Evolutionary conservation across 2,329 filamentous ascomycete genomes (phyloP), one percentile per base, ranked within the genome.

Genomic region (Fusarium tanahbumbuense): DNA sequence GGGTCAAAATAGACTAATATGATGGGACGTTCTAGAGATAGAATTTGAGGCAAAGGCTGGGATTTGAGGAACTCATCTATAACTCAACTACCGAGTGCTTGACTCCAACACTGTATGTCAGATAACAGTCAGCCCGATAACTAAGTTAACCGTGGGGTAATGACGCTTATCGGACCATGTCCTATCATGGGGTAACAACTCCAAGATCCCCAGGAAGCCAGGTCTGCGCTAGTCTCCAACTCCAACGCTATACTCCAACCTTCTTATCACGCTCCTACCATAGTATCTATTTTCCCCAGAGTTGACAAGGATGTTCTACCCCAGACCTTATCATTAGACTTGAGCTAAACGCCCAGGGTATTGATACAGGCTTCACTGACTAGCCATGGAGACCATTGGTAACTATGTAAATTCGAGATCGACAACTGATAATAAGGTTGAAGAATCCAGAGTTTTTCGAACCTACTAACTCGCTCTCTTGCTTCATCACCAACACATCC

Each of bases 271-370:
- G 18, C 48, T 55, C 2, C 18, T 20, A 16, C 42, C 42, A 56
- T 56, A 64, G 34, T 42, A 63, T 64, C 42, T 64, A 63, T 64
- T 34, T 64, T 62, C 57, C 48, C 60, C 60, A 60, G 60, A 47
- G 30, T 44, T 28, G 37, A 63, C 60, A 48, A 30, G 60, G 60
- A 34, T 42, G 20, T 20, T 62, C 30, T 62, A 64, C 60, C 60
- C 60, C 60, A 64, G 47, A 56, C 58, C 60, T 64, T 64, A 63
- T 63, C 60, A 56, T 44, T 56, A 44, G 48, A 48, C 42, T 62
- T 28, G 34, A 12, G 15, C n/a, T 15, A 47, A 55, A 18, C 8
- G 22, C 40, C 37, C 22, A 45, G 13, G 41, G 27, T 22, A 10
- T 57, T 34, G 56, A 46, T 47, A 55, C 32, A 44, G 53, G 18